Evolutionary conservation across 352 stramenopile species (phyloP).

Genomic region (Blastocystis sp.): DNA sequence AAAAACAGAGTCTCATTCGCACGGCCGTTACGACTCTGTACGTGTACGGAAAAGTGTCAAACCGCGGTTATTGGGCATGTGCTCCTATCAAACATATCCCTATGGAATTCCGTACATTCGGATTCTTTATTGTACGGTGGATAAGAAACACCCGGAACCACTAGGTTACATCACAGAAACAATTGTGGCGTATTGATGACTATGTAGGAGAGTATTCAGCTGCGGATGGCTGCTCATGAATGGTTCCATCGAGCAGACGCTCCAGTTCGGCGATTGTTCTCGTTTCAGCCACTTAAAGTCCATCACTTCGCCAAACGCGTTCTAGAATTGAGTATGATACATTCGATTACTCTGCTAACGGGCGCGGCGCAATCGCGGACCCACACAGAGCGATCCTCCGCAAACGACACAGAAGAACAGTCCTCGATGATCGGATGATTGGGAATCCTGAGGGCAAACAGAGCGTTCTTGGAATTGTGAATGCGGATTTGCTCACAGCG

Average conservation of each 20-base stretch:
- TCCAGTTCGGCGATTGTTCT: constrained; percentile 44
- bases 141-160: neutral
- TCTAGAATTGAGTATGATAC: neutral
- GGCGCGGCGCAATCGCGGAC: no score
- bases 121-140: no score
- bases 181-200: neutral
- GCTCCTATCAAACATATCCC: neutral
- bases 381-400: neutral
- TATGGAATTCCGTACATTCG: no score
- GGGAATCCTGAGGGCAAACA: constrained; percentile 42
- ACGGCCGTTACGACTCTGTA: constrained; percentile 8
- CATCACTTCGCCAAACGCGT: constrained; percentile 14
- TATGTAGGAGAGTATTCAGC: neutral
- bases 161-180: neutral
- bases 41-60: constrained; percentile 46
- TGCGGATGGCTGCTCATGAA: constrained; percentile 9
- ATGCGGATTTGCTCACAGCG: constrained; percentile 31
- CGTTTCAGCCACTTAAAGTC: constrained; percentile 63
- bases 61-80: constrained; percentile 19
- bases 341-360: neutral
- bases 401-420: constrained; percentile 24
- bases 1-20: constrained; percentile 63
- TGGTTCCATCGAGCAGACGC: neutral
- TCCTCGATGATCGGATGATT: constrained; percentile 63
- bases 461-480: constrained; percentile 17